A percentile compares a stretch with the other conserved stretches of the same genome.
Evolutionary conservation across 2,329 filamentous ascomycete genomes (phyloP).

Genomic region (Colletotrichum sansevieriae): DNA sequence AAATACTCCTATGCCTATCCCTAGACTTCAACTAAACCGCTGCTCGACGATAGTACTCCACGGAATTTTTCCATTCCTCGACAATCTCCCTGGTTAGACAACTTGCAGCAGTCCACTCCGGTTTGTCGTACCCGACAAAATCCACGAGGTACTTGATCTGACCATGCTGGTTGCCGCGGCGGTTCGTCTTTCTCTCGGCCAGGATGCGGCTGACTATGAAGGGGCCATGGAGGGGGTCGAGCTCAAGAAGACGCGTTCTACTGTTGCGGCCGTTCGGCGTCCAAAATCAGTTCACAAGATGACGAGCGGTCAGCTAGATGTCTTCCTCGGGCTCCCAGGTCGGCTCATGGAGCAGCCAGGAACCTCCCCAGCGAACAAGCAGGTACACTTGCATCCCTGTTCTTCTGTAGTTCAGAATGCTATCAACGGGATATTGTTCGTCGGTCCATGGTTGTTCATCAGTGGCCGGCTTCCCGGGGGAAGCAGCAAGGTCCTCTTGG

Average conservation of each 20-base stretch:
- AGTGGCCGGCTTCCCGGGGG: not conserved
- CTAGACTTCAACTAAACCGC: conserved; percentile 1
- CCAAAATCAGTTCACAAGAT: not conserved
- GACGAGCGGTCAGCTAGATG: not conserved
- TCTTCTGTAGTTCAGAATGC: not conserved
- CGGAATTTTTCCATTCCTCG: not conserved
- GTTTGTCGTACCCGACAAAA: not conserved
- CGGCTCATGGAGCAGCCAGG: not conserved
- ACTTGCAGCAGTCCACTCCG: not conserved
- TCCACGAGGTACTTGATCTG: not conserved
- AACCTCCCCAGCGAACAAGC: not conserved
- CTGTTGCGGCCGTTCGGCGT: not conserved
- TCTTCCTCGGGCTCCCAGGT: conserved; percentile 3
- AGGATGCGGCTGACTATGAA: conserved; percentile 1
- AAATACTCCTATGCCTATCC: not conserved
- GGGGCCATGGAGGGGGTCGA: not conserved
- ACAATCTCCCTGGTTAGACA: conserved; percentile 1
- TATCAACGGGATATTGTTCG: not conserved
- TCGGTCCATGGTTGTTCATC: not conserved
- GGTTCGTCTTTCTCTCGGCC: conserved; percentile 3
- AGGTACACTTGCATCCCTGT: not conserved
- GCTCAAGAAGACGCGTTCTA: not conserved
- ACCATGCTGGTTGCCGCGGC: not conserved
- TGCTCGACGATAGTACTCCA: not conserved
- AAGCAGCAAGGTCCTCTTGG: not conserved